Evolutionary conservation across 441 rosid species (phyloP).

Genomic region (Erodium texanum): DNA sequence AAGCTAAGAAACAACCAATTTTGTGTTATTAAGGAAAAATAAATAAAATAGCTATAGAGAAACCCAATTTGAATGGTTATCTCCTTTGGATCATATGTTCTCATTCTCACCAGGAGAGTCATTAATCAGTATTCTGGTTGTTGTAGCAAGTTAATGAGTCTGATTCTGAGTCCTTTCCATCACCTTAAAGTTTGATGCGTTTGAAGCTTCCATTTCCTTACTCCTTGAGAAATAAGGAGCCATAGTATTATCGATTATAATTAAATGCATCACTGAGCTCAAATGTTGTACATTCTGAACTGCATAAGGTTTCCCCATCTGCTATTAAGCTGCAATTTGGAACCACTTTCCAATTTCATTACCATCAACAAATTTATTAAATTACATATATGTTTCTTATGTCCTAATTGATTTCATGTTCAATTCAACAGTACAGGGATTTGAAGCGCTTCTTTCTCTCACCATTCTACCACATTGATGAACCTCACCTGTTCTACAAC

Average conservation of each 20-base stretch:
- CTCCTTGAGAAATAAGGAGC: too few species aligned
- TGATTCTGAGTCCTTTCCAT: not conserved
- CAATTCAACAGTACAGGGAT: constrained; percentile 52
- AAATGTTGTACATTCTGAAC: not conserved
- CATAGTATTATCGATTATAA: not conserved
- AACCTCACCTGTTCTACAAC: constrained; percentile 73
- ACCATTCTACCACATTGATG: constrained; percentile 68
- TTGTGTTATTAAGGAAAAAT: too few species aligned
- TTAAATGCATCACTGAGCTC: not conserved
- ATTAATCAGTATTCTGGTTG: not conserved
- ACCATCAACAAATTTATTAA: not conserved
- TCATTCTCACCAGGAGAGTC: not conserved
- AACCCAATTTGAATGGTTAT: not conserved
- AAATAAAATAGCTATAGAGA: not conserved
- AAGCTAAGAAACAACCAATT: not conserved
- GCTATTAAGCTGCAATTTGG: not conserved
- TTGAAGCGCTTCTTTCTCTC: constrained; percentile 70
- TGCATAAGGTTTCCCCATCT: not conserved
- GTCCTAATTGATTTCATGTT: not conserved
- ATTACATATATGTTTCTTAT: not conserved
- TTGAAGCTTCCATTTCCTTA: too few species aligned
- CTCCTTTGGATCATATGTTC: not conserved
- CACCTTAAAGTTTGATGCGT: too few species aligned
- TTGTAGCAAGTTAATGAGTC: not conserved
- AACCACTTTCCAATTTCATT: not conserved